phyloP scores from a whole-genome alignment of 2,329 filamentous ascomycete genomes.

The Colletotrichum eremochloae region DNA sequence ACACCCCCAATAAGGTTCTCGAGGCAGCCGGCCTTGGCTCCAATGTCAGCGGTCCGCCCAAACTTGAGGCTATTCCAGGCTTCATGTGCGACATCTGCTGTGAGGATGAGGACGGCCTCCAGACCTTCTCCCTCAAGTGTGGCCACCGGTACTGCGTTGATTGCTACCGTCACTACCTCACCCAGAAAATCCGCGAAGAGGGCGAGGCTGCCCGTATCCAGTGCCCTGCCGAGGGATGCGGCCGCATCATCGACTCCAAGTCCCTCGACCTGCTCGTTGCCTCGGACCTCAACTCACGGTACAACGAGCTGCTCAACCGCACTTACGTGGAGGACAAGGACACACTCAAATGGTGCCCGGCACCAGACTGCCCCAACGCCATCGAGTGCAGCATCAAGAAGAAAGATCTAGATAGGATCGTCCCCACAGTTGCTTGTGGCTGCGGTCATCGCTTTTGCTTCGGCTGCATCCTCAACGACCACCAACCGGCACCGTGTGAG shows the following conservation, averaged over 20 bases:
- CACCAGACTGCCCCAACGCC: slow-evolving; percentile 95
- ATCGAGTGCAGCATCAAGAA: slow-evolving; percentile 90
- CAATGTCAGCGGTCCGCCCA: slow-evolving; percentile 71
- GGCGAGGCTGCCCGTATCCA: slow-evolving; percentile 95
- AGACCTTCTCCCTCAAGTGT: slow-evolving; percentile 95
- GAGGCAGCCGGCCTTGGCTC: slow-evolving; percentile 86
- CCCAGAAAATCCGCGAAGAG: slow-evolving; percentile 94
- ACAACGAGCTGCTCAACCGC: slow-evolving; percentile 87
- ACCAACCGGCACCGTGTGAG: slow-evolving; percentile 92
- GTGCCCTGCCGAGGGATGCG: slow-evolving; percentile 89
- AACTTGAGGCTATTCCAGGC: slow-evolving; percentile 77
- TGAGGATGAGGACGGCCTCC: slow-evolving; percentile 82
- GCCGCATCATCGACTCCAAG: slow-evolving; percentile 90
- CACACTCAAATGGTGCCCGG: slow-evolving; percentile 96
- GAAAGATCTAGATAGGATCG: slow-evolving; percentile 85
- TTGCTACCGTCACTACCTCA: slow-evolving; percentile 92
- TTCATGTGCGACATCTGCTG: slow-evolving; percentile 98
- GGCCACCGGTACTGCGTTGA: slow-evolving; percentile 92
- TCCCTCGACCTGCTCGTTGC: slow-evolving; percentile 84
- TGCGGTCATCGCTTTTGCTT: slow-evolving; percentile 95
- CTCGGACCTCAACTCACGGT: slow-evolving; percentile 70
- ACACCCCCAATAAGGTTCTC: slow-evolving; percentile 81
- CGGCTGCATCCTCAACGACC: slow-evolving; percentile 88
- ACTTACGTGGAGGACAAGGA: slow-evolving; percentile 99
- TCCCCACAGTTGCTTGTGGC: slow-evolving; percentile 88